These are phyloP conservation scores for Arabidopsis lyrata DNA, from an alignment of 441 rosid species.

Conservation along the genomic window DNA sequence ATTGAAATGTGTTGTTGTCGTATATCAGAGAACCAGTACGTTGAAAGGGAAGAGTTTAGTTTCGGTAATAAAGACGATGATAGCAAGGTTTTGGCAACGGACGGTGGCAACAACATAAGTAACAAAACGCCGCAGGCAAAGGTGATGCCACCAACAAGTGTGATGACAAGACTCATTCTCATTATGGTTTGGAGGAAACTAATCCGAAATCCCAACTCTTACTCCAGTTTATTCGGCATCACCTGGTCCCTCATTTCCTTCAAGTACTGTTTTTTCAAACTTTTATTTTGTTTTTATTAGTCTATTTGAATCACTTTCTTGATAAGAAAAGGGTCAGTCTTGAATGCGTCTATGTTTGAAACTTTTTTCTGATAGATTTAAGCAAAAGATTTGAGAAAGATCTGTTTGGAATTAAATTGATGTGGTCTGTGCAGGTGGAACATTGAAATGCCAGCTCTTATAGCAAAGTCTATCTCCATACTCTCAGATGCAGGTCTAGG, in stretches of 20 bases:
- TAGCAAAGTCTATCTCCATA: constrained; percentile 95
- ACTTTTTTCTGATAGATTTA: not conserved
- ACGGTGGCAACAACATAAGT: constrained; percentile 54
- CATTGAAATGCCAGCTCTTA: constrained; percentile 87
- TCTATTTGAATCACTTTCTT: not conserved
- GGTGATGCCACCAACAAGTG: constrained; percentile 95
- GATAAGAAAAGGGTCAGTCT: constrained; percentile 4
- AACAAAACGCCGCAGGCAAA: constrained; percentile 51
- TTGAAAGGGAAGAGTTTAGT: constrained; percentile 90
- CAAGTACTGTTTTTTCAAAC: constrained; percentile 56
- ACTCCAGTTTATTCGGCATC: constrained; percentile 93
- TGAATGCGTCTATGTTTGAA: not conserved
- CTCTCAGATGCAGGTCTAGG: constrained; percentile 99
- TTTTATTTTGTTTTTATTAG: not conserved
- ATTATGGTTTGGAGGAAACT: constrained; percentile 99
- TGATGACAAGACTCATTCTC: constrained; percentile 96
- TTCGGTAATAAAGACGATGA: constrained; percentile 73
- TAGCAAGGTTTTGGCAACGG: constrained; percentile 53
- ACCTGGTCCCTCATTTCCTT: constrained; percentile 88
- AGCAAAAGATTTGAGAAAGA: constrained; percentile 39
- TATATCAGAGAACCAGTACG: constrained; percentile 53
- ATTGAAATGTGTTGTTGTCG: constrained; percentile 35
- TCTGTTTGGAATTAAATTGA: constrained; percentile 37
- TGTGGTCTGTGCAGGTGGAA: constrained; percentile 70
- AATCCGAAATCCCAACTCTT: constrained; percentile 94